phyloP scores from a whole-genome alignment of 208 protist species.

The Trypanosoma vivax region DNA sequence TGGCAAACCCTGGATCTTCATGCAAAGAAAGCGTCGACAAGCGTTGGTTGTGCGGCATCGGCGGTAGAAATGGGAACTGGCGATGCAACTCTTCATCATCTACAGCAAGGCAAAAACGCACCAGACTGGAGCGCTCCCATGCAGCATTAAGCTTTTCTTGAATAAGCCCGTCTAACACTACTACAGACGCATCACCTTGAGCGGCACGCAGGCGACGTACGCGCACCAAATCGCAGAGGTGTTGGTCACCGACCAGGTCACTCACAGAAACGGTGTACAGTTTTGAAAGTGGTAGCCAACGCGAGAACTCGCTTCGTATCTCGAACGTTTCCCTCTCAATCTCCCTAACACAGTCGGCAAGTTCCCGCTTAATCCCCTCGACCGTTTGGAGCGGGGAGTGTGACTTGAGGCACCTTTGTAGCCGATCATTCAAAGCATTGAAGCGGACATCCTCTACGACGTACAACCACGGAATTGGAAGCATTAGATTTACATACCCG shows the following conservation, averaged over 20 bases:
- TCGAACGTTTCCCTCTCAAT: conserved; percentile 37
- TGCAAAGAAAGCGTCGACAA: conserved; percentile 39
- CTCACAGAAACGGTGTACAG: conserved; percentile 19
- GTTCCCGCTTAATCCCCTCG: conserved; percentile 5
- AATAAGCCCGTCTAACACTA: conserved; percentile 17
- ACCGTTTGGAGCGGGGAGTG: conserved; percentile 12
- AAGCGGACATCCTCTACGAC: conserved; percentile 47
- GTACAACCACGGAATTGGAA: conserved; percentile 50
- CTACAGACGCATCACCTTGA: neutral
- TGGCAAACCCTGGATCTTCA: conserved; percentile 35
- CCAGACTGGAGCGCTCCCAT: conserved; percentile 33
- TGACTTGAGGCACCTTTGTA: conserved; percentile 19
- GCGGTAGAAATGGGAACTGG: conserved; percentile 29
- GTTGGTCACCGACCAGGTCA: conserved; percentile 15
- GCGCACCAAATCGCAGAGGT: conserved; percentile 21
- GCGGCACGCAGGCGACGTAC: conserved; percentile 1
- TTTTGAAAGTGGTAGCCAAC: conserved; percentile 19
- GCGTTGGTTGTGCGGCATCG: conserved; percentile 32
- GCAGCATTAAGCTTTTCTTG: conserved; percentile 29
- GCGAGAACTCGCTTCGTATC: conserved; percentile 23
- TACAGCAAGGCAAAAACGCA: conserved; percentile 29
- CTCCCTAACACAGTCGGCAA: conserved; percentile 23
- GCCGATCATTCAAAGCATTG: conserved; percentile 18
- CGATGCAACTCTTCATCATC: conserved; percentile 46
- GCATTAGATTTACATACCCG: conserved; percentile 35